Evolutionary conservation across 768 basidiomycete genomes (phyloP), one percentile per base, ranked within the genome.

Genomic region (Galerina marginata): DNA sequence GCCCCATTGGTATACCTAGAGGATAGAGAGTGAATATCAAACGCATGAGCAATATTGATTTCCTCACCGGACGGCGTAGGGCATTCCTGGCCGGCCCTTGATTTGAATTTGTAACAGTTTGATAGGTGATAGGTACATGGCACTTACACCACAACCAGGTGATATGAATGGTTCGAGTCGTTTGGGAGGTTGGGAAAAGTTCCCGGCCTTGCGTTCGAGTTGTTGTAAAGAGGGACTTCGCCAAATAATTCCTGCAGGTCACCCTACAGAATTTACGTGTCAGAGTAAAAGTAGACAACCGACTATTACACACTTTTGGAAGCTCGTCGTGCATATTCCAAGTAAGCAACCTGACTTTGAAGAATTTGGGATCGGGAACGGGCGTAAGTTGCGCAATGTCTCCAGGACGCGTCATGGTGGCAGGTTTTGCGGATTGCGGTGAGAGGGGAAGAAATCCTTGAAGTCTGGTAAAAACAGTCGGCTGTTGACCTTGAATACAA

Each of bases 241-340:
- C 90, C 91, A 33, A 93, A 75, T 3, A 93, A 77, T 59, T 92
- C 89, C 64, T 84, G 83, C 52, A 93, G 70, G 67, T 93, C 85
- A 6, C 91, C 91, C 90, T 92, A 56, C 61, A 61, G 38, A n/a
- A 23, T 1, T 15, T 6, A 59, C 39, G 15, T 23, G 49, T 47
- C 33, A 38, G 47, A 39, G 42, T 42, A 23, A 5, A 48, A 15
- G 9, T 37, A 56, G 11, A 43, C 25, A 39, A 14, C 9, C 14
- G 38, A 29, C 26, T 14, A 4, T 20, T 25, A 52, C 36, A 14
- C 29, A 86, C 90, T 82, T 90, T 92, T 33, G 91, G 91, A 5
- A 92, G 68, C 0, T 88, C 88, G 63, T 92, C 90, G 63, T 93
- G 89, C 91, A 93, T 93, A 64, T 93, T 93, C 91, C 91, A 93